Evolutionary conservation across 1,284 basidiomycete genomes (phyloP).

Genomic region (Schizophyllum amplum): DNA sequence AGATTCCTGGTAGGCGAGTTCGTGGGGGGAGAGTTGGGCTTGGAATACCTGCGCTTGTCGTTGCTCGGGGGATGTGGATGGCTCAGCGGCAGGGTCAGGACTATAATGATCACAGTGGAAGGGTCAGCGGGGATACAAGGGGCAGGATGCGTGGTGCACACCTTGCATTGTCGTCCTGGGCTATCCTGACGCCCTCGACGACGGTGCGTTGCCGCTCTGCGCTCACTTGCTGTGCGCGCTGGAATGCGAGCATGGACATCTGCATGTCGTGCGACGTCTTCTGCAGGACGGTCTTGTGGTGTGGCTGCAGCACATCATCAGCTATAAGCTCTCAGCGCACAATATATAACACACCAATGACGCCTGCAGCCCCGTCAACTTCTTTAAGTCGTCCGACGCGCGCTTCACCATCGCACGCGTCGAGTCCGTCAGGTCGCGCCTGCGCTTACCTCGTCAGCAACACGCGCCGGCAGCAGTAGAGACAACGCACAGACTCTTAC

Average conservation of each 20-base stretch:
- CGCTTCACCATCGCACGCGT: slow-evolving; percentile 93
- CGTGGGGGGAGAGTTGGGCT: slow-evolving; percentile 74
- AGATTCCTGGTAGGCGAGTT: slow-evolving; percentile 94
- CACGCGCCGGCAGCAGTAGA: neutral
- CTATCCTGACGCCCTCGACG: slow-evolving; percentile 73
- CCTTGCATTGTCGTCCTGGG: slow-evolving; percentile 56
- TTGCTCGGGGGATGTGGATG: slow-evolving; percentile 37
- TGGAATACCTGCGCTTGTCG: slow-evolving; percentile 69
- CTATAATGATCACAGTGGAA: too few relatives aligned
- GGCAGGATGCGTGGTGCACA: slow-evolving; percentile 9
- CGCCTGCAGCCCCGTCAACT: slow-evolving; percentile 62
- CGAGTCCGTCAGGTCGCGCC: slow-evolving; percentile 87
- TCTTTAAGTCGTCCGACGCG: slow-evolving; percentile 88
- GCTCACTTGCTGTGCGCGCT: slow-evolving; percentile 84
- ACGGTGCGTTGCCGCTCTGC: slow-evolving; percentile 82
- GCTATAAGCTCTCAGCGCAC: neutral
- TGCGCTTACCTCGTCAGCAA: slow-evolving; percentile 15
- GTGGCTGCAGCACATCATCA: slow-evolving; percentile 36
- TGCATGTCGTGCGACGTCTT: slow-evolving; percentile 94
- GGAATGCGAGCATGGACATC: slow-evolving; percentile 83
- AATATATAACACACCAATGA: slow-evolving; percentile 40
- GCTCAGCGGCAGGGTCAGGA: slow-evolving; percentile 22
- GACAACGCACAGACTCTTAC: slow-evolving; percentile 70
- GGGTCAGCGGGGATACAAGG: too few relatives aligned
- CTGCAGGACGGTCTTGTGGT: slow-evolving; percentile 70